A percentile compares a stretch with the other conserved stretches of the same genome.
phyloP scores from a whole-genome alignment of 148 eudicot genomes.

The Camellia sinensis region DNA sequence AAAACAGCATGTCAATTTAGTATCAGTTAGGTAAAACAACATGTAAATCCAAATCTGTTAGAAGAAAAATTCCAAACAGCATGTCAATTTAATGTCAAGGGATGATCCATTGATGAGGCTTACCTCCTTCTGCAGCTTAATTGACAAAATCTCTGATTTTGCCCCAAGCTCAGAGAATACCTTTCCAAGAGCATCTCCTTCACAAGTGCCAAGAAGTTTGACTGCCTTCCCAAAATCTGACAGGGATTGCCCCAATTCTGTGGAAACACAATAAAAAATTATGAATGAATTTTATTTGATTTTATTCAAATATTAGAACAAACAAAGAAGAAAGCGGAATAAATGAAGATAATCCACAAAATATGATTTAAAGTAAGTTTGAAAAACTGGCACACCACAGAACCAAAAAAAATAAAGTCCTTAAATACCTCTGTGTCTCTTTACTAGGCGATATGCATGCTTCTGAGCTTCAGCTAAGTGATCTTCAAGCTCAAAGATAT shows the following conservation, averaged over 20 bases:
- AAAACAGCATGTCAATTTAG: too few species aligned
- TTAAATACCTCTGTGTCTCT: slow-evolving; percentile 84
- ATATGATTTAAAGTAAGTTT: too few species aligned
- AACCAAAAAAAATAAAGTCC: background rate
- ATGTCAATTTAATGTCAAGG: background rate
- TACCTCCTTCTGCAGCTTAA: slow-evolving; percentile 82
- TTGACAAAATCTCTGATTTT: slow-evolving; percentile 72
- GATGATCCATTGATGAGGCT: slow-evolving; percentile 2
- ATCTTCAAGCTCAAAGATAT: slow-evolving; percentile 85
- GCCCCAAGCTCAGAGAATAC: slow-evolving; percentile 84
- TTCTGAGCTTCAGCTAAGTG: slow-evolving; percentile 92
- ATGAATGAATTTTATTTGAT: background rate
- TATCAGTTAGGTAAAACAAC: too few species aligned
- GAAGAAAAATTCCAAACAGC: too few species aligned
- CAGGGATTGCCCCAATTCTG: slow-evolving; percentile 89
- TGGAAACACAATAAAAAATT: slow-evolving; percentile 4
- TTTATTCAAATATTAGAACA: background rate
- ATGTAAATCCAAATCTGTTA: too few species aligned
- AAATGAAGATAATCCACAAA: too few species aligned
- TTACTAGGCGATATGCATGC: slow-evolving; percentile 80
- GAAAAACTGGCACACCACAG: too few species aligned
- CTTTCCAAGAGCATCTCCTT: slow-evolving; percentile 80
- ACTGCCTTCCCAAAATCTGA: slow-evolving; percentile 93
- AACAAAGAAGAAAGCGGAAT: background rate
- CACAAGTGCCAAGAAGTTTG: slow-evolving; percentile 82